phyloP scores from a whole-genome alignment of 164 flowering plant genomes.

The Akebia trifoliata region DNA sequence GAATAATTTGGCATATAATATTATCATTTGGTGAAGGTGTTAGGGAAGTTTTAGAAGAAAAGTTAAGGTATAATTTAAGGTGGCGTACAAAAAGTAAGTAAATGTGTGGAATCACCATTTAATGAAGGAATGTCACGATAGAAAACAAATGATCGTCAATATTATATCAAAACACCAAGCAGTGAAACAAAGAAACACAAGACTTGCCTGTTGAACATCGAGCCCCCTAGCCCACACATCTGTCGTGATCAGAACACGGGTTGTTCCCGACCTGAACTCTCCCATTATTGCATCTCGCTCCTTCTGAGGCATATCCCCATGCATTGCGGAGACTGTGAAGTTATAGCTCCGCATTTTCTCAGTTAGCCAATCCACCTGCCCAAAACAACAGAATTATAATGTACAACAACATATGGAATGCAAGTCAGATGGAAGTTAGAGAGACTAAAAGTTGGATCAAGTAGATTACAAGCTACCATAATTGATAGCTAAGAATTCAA shows the following conservation, averaged over 20 bases:
- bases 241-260: constrained; percentile 88
- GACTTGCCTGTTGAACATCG: constrained; percentile 93
- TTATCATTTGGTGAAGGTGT: too few relatives aligned
- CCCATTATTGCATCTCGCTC: constrained; percentile 92
- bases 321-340: constrained; percentile 92
- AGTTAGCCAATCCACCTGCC: constrained; percentile 82
- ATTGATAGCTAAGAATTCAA: background rate
- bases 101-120: too few relatives aligned
- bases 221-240: constrained; percentile 98
- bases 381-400: background rate
- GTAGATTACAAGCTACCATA: background rate
- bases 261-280: constrained; percentile 70
- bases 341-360: constrained; percentile 75
- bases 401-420: background rate
- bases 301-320: constrained; percentile 98
- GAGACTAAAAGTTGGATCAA: background rate
- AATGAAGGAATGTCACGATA: too few relatives aligned
- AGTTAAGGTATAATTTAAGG: too few relatives aligned
- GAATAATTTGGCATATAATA: too few relatives aligned
- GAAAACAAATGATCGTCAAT: too few relatives aligned
- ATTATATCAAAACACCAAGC: too few relatives aligned
- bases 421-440: background rate
- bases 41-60: too few relatives aligned
- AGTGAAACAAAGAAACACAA: background rate
- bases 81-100: too few relatives aligned